phyloP scores from a whole-genome alignment of 1,284 basidiomycete genomes.

The Sporisorium scitamineum region DNA sequence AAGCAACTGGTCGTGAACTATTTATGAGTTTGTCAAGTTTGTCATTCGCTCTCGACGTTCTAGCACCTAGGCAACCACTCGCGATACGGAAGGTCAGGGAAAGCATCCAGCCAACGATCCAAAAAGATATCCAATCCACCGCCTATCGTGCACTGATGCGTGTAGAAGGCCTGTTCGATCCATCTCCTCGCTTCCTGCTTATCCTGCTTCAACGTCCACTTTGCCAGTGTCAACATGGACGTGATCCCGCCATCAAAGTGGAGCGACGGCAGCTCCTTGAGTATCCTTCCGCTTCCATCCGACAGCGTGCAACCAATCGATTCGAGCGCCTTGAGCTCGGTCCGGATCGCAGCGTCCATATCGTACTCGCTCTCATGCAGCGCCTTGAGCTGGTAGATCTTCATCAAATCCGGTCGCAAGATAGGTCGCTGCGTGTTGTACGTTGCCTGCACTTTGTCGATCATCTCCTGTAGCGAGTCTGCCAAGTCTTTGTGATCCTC shows the following conservation, averaged over 20 bases:
- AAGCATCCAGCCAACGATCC: constrained; percentile 56
- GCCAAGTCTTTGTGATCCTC: constrained; percentile 60
- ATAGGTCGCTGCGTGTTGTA: constrained; percentile 42
- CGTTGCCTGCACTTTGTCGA: constrained; percentile 50
- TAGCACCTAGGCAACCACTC: constrained; percentile 41
- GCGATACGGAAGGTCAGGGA: constrained; percentile 36
- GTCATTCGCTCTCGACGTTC: not conserved
- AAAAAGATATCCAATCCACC: constrained; percentile 60
- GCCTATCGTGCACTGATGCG: constrained; percentile 62
- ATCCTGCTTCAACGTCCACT: constrained; percentile 14
- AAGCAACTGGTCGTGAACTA: not conserved
- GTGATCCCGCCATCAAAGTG: constrained; percentile 60
- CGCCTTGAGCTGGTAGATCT: constrained; percentile 49
- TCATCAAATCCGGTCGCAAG: constrained; percentile 61
- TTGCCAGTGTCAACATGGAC: constrained; percentile 52
- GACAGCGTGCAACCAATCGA: constrained; percentile 41
- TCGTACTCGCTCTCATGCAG: constrained; percentile 50
- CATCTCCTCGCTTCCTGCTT: constrained; percentile 26
- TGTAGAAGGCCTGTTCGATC: constrained; percentile 54
- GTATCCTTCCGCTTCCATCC: constrained; percentile 1
- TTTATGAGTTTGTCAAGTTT: not conserved
- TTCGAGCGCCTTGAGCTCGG: constrained; percentile 40
- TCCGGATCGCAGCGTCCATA: constrained; percentile 17
- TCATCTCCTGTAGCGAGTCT: constrained; percentile 47
- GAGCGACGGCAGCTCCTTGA: constrained; percentile 52